Evolutionary conservation across 352 stramenopile species (phyloP).

Genomic region (Phytophthora foliorum): DNA sequence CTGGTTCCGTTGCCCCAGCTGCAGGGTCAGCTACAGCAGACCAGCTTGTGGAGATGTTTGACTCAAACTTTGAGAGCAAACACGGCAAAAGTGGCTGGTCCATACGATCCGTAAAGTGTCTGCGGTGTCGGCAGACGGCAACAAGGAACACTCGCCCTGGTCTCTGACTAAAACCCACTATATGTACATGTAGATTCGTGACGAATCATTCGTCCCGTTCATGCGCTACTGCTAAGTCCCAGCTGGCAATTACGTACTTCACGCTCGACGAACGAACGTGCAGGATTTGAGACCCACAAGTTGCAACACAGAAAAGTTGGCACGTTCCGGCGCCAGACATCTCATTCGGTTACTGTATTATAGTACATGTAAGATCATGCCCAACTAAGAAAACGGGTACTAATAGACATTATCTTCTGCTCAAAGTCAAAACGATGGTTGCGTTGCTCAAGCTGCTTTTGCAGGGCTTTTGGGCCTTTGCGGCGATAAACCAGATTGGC

Average conservation of each 20-base stretch:
- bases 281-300: constrained; percentile 4
- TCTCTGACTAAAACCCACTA: constrained; percentile 1
- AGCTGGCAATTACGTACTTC: constrained; percentile 12
- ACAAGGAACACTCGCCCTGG: neutral
- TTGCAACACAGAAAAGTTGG: neutral
- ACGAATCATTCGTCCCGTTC: too few relatives aligned
- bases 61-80: too few relatives aligned
- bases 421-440: constrained; percentile 5
- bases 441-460: neutral
- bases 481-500: neutral
- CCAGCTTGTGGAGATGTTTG: neutral
- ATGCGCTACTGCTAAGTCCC: too few relatives aligned
- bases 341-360: too few relatives aligned
- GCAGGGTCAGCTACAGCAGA: constrained; percentile 9
- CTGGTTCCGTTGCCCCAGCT: constrained; percentile 25
- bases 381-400: constrained; percentile 21
- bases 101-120: neutral
- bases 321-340: too few relatives aligned
- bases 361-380: too few relatives aligned
- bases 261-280: too few relatives aligned
- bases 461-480: constrained; percentile 1
- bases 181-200: too few relatives aligned
- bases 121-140: neutral
- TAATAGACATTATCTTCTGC: neutral
- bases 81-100: neutral